Conservation (phyloP, 345 rosid species). For the Salix purpurea region DNA sequence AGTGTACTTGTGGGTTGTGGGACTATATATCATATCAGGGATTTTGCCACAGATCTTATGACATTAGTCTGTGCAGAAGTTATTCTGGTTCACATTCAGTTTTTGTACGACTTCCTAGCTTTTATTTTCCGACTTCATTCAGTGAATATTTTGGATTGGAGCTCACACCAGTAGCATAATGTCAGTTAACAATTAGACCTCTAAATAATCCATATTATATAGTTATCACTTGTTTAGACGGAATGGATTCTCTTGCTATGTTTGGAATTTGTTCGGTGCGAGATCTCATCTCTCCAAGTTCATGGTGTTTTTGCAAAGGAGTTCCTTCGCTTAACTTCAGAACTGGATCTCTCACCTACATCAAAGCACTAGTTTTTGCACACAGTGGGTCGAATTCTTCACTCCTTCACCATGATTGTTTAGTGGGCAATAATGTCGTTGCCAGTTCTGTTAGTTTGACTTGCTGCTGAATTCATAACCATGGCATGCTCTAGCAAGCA, state of each 20-base stretch:
- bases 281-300: conserved; percentile 45
- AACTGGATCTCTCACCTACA: conserved; percentile 47
- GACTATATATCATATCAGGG: conserved; percentile 16
- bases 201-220: conserved; percentile 12
- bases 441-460: no score
- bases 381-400: conserved; percentile 44
- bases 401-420: conserved; percentile 8
- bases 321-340: conserved; percentile 50
- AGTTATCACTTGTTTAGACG: conserved; percentile 27
- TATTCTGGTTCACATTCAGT: conserved; percentile 2
- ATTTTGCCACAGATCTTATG: conserved; percentile 24
- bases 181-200: conserved; percentile 18
- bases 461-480: no score
- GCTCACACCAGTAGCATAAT: conserved; percentile 28
- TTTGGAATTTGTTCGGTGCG: conserved; percentile 35
- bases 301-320: conserved; percentile 47
- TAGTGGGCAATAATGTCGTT: no score
- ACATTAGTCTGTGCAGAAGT: neutral
- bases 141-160: conserved; percentile 29
- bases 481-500: no score
- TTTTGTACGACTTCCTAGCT: conserved; percentile 18
- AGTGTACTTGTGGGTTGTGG: conserved; percentile 30
- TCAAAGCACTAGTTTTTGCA: conserved; percentile 31
- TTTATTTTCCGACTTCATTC: conserved; percentile 32
- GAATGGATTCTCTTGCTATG: conserved; percentile 42